A percentile compares a stretch with the other conserved stretches of the same genome.
These are phyloP conservation scores for Boletus reticuloceps DNA, from an alignment of 768 basidiomycete species.

Conservation along the genomic window DNA sequence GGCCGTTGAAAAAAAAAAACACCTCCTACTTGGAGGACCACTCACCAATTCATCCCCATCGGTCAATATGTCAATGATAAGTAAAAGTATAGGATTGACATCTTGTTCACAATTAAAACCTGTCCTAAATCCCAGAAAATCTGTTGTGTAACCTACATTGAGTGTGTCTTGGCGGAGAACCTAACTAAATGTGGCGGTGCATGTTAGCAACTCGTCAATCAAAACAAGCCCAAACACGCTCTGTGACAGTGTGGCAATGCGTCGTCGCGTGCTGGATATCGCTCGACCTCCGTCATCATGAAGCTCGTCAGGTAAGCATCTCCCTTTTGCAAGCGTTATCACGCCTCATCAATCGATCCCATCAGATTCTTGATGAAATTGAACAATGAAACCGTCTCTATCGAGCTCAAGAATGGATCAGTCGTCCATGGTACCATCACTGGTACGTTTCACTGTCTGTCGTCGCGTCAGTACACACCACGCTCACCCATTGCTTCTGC, in stretches of 20 bases:
- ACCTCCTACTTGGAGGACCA: too few species aligned
- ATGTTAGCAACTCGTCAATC: too few species aligned
- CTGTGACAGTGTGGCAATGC: conserved; percentile 14
- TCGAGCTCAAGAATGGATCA: conserved; percentile 98
- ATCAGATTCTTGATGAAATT: conserved; percentile 97
- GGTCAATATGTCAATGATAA: too few species aligned
- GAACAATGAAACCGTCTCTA: conserved; percentile 98
- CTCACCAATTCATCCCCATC: too few species aligned
- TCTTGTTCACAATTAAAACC: too few species aligned
- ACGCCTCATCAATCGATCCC: conserved; percentile 7
- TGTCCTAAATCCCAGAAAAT: too few species aligned
- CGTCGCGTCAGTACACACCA: background rate
- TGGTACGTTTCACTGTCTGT: conserved; percentile 48
- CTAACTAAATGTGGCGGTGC: too few species aligned
- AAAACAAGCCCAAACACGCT: conserved; percentile 26
- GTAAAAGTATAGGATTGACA: too few species aligned
- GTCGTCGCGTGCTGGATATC: conserved; percentile 14
- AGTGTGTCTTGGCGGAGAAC: too few species aligned
- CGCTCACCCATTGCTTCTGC: background rate
- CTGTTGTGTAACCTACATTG: too few species aligned
- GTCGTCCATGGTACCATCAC: conserved; percentile 96
- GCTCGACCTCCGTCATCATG: conserved; percentile 46
- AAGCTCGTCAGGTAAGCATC: conserved; percentile 75
- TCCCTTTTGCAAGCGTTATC: conserved; percentile 1
- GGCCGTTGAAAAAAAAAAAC: too few species aligned